Evolutionary conservation across 2,329 filamentous ascomycete species (phyloP).

Genomic region (Aspergillus pseudoterreus): DNA sequence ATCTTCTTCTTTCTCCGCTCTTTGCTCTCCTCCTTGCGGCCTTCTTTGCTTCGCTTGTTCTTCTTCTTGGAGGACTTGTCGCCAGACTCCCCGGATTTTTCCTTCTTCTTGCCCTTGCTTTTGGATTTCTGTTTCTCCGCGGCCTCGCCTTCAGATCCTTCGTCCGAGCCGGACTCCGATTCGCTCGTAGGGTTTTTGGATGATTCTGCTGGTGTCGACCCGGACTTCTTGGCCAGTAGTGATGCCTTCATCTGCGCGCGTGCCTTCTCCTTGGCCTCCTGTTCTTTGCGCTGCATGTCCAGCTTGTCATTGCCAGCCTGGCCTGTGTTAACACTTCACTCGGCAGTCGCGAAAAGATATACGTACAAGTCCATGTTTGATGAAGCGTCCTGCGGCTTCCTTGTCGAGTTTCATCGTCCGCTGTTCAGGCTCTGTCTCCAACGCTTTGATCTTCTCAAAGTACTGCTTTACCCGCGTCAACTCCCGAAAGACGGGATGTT

Average conservation of each 20-base stretch:
- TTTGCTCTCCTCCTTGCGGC: conserved; percentile 23
- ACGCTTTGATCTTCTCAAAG: conserved; percentile 82
- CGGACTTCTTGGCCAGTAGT: conserved; percentile 37
- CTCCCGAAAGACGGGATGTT: conserved; percentile 81
- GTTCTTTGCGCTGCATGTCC: conserved; percentile 48
- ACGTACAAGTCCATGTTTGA: conserved; percentile 73
- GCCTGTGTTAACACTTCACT: conserved; percentile 12
- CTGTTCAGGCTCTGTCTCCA: conserved; percentile 61
- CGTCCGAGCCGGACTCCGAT: conserved; percentile 14
- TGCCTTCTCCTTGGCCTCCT: conserved; percentile 49
- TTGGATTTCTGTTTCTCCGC: conserved; percentile 1
- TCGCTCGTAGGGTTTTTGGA: conserved; percentile 16
- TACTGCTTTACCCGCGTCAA: conserved; percentile 84
- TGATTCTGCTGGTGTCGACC: conserved; percentile 21
- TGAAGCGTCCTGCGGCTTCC: conserved; percentile 73
- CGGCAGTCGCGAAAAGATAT: neutral
- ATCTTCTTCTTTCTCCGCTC: conserved; percentile 38
- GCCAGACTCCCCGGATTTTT: conserved; percentile 24
- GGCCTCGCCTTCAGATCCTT: conserved; percentile 5
- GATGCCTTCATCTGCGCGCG: conserved; percentile 48
- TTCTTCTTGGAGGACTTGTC: conserved; percentile 18
- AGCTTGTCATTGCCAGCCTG: conserved; percentile 50
- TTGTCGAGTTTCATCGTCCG: conserved; percentile 64
- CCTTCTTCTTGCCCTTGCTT: conserved; percentile 12
- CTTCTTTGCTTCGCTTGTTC: conserved; percentile 26